Evolutionary conservation across 257 asterid genomes (phyloP).

Genomic region (Solanum medicagineum): DNA sequence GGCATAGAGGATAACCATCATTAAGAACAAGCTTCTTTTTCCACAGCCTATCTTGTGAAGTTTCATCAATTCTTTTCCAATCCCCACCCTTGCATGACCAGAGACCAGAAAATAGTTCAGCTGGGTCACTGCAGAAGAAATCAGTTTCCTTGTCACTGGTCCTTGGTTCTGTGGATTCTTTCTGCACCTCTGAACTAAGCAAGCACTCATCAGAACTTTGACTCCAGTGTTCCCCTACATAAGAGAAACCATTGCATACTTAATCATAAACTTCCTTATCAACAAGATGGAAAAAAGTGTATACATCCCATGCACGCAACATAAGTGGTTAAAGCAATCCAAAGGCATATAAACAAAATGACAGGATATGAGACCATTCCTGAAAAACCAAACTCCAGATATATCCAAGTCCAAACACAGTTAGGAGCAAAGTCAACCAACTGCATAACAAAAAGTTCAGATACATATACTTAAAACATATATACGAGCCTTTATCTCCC

Average conservation of each 20-base stretch:
- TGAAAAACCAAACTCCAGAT: background rate
- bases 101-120: conserved; percentile 48
- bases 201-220: conserved; percentile 16
- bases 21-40: conserved; percentile 75
- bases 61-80: conserved; percentile 88
- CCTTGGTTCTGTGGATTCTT: conserved; percentile 35
- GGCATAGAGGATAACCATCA: conserved; percentile 86
- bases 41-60: conserved; percentile 51
- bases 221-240: conserved; percentile 23
- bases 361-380: background rate
- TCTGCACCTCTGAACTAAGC: conserved; percentile 18
- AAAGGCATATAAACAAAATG: background rate
- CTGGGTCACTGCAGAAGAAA: conserved; percentile 21
- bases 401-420: background rate
- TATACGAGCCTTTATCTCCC: background rate
- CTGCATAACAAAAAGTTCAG: background rate
- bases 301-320: background rate
- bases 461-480: background rate
- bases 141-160: conserved; percentile 39
- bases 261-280: background rate
- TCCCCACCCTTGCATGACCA: conserved; percentile 97
- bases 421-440: background rate
- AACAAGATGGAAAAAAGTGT: background rate
- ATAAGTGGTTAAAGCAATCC: background rate
- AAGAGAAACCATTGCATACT: conserved; percentile 33